Percentiles rank a stretch among this genome's conserved stretches.
These are phyloP conservation scores for Calonectria henricotiae DNA, from an alignment of 2,329 filamentous ascomycete genomes.

Conservation along the genomic window DNA sequence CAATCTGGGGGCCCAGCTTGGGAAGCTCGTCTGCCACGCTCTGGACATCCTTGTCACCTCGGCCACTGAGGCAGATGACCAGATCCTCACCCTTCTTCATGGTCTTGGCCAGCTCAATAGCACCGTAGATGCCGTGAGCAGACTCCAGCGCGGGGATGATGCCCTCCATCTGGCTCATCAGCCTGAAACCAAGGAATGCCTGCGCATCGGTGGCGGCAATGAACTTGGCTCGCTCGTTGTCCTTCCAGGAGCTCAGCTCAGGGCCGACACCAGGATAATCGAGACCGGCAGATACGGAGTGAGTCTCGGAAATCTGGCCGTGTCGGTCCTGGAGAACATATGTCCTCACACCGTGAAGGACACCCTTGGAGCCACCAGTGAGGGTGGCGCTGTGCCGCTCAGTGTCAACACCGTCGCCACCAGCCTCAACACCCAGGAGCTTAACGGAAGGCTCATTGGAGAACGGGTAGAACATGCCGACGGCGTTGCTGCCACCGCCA, in stretches of 20 bases:
- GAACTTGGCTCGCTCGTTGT: conserved; percentile 88
- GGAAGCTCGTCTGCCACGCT: conserved; percentile 96
- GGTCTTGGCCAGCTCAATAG: conserved; percentile 90
- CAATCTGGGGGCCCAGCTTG: conserved; percentile 89
- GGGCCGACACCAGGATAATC: conserved; percentile 98
- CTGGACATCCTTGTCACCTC: conserved; percentile 99
- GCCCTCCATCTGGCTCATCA: conserved; percentile 90
- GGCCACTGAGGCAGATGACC: conserved; percentile 92
- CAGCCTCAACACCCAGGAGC: conserved; percentile 94
- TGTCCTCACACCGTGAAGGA: conserved; percentile 95
- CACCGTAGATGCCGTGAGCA: conserved; percentile 92
- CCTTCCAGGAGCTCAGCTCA: conserved; percentile 94
- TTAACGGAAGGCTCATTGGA: conserved; percentile 87
- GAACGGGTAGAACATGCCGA: conserved; percentile 99
- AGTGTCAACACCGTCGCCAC: conserved; percentile 93
- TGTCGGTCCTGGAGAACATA: conserved; percentile 95
- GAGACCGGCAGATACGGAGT: conserved; percentile 95
- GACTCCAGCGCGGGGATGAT: conserved; percentile 98
- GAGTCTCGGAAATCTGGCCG: conserved; percentile 94
- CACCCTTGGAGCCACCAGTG: conserved; percentile 88
- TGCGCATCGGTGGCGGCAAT: conserved; percentile 92
- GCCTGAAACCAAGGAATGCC: conserved; percentile 88
- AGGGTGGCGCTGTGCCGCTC: conserved; percentile 89
- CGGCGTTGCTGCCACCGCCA: conserved; percentile 94
- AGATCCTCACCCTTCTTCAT: conserved; percentile 92